Evolutionary conservation across 192 early-diverging fungal species (phyloP), one percentile per base, ranked within the genome.

Genomic region (Rhizophagus clarus): DNA sequence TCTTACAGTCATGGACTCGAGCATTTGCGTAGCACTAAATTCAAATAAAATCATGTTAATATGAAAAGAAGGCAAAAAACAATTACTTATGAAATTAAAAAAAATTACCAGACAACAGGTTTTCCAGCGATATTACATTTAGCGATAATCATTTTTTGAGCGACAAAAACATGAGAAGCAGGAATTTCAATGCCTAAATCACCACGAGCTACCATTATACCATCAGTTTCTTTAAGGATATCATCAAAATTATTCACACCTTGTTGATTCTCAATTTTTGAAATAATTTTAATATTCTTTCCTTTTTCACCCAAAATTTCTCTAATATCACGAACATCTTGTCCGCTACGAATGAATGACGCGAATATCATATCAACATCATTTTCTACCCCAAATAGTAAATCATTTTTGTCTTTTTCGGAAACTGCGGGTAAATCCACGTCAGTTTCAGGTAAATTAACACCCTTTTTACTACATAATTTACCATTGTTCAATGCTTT

Each of bases 231-330:
- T 40, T 81, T 86, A 61, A 99, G 87, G 81, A 99, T 99, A 79
- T 97, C 97, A 86, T 98, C 98, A 94, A 99, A 98, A 90, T 99
- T 98, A 86, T 94, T 90, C 42, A 99, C 91, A 78, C 97, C 98
- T 88, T 99, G 96, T 81, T 96, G 95, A 81, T 94, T 96, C 88
- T 99, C 98, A 81, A 99, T 98, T 90, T 99, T 99, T 83, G 92
- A 90, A 70, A 99, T 97, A 80, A 99, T 97, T 89, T 95, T 94
- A 90, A 99, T 99, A 74, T 89, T 79, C 80, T 91, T 92, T 68
- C 95, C 96, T 62, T 90, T 85, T 66, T 92, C 91, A 32, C 94
- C 94, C 37, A 99, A 88, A 60, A 97, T 89, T 28, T 88, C 85
- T 81, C 96, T 92, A 85, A 99, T 97, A 79, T 96, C 95, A 34